Evolutionary conservation across 202 grass and related monocot species (phyloP), one percentile per base, ranked within the genome.

Genomic region (Hordeum pubiflorum): DNA sequence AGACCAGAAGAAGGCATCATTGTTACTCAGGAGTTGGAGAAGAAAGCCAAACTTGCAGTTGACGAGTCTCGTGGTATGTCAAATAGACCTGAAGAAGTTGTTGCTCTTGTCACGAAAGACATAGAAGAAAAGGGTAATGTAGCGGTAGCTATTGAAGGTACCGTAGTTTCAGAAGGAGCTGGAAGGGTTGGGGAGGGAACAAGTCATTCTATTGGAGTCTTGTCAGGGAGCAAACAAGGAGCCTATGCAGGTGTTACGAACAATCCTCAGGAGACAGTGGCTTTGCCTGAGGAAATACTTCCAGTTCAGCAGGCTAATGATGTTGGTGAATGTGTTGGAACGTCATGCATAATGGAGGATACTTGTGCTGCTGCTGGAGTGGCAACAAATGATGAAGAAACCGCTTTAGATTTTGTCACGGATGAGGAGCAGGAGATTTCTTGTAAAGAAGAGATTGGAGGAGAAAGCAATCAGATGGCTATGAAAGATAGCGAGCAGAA

Each of bases 391-490:
- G 23, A 65, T 69, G 63, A 37, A 40, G 54, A 83, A 73, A 27
- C 20, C 15, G 23, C 13, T 59, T 75, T 38, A 22, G 68, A 56
- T 71, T 31, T 50, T 56, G 48, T 70, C 64, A 36, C 33, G 2
- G 10, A 82, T 72, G 72, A 74, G 10, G 31, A 58, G n/a, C 75
- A 10, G 65, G 58, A 56, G 10, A 31, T 74, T 40, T 62, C 37
- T 72, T 63, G 62, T 66, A 17, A 75, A 33, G 73, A 90, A 81
- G 46, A 82, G 74, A 74, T 41, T 77, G 58, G 62, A 63, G 75
- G 80, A 57, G 78, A 69, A 77, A 82, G 58, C 48, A 38, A 43
- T 32, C 55, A 60, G 55, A 74, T 79, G 17, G 27, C 26, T 74
- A 59, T 83, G 39, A 69, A 78, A 77, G 83, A 59, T 74, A 79